Base-by-base conservation (phyloP, 257 asterid species). In the Orobanche coerulescens region DNA sequence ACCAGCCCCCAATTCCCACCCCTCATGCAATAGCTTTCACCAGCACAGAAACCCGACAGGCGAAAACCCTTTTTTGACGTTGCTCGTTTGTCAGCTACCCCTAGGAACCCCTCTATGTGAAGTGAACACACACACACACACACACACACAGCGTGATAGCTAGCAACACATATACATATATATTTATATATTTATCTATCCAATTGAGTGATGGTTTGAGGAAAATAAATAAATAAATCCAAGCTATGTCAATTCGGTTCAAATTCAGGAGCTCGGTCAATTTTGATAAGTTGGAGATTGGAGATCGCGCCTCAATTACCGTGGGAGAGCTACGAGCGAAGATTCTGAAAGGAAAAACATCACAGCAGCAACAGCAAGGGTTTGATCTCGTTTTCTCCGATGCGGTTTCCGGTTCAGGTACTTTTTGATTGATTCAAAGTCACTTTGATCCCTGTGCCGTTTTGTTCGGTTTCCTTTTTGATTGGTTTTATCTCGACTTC, bases 351-450 rank as follows among this genome's bases (percentile, higher is more conserved):
- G 77, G 76, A 1, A 87, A 81, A 49, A 62, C 26, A 19, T 77
- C 82, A 28, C 80, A 65, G 63, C 75, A 79, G 60, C 64, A 40
- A 28, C 76, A 80, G 51, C 94, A 79, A n/a, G 93, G 89, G 14
- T 85, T 91, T 65, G 95, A 85, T 79, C 88, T 88, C 76, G 79
- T 82, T 18, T 82, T 91, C 53, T 81, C 80, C 24, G 96, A 88
- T 65, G 81, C 88, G 58, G 75, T 33, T 43, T 72, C 95, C 16
- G 90, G 84, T 16, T 64, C 65, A 84, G 98, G 98, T 88, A 25
- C 46, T 48, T 22, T 30, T 62, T 18, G 23, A 13, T 25, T 60
- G 39, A 7, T n/a, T 33, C 2, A 0, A n/a, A 33, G 31, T 60
- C 20, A 10, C 8, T 65, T 69, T 36, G 56, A 26, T 65, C 37